phyloP scores from a whole-genome alignment of 2,329 filamentous ascomycete genomes.

The Colletotrichum tanaceti region DNA sequence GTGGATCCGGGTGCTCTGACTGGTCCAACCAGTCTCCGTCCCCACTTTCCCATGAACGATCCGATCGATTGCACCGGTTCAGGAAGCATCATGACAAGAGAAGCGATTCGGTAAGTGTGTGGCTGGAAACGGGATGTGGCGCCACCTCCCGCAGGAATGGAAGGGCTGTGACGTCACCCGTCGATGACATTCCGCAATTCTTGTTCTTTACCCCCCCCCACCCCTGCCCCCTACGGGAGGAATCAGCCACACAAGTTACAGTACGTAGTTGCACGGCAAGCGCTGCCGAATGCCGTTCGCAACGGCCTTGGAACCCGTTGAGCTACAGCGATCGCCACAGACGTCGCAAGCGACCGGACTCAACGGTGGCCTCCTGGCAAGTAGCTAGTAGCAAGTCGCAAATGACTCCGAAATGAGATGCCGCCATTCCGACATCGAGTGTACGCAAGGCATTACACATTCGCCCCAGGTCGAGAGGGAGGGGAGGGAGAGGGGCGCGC shows the following conservation, averaged over 20 bases:
- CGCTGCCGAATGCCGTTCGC: constrained; percentile 32
- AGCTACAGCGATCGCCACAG: constrained; percentile 39
- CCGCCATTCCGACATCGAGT: constrained; percentile 13
- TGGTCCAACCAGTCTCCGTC: too few relatives aligned
- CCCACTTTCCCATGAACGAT: too few relatives aligned
- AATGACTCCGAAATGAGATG: too few relatives aligned
- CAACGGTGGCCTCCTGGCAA: too few relatives aligned
- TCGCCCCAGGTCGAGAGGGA: not conserved
- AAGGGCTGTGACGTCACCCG: constrained; percentile 32
- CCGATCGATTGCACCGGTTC: too few relatives aligned
- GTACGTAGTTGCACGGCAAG: too few relatives aligned
- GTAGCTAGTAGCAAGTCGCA: not conserved
- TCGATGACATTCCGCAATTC: constrained; percentile 22
- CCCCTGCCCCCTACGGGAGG: too few relatives aligned
- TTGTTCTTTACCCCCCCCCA: too few relatives aligned
- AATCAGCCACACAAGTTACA: constrained; percentile 32
- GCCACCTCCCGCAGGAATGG: not conserved
- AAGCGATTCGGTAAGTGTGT: constrained; percentile 20
- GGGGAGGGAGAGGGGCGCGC: constrained; percentile 3
- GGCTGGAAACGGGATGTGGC: constrained; percentile 37
- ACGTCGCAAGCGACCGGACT: constrained; percentile 7
- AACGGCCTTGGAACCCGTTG: constrained; percentile 16
- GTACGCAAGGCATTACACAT: constrained; percentile 21
- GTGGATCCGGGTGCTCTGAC: too few relatives aligned
- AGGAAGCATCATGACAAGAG: not conserved